These are phyloP conservation scores for Trichophyton simii DNA, from an alignment of 2,329 filamentous ascomycete genomes.

Conservation along the genomic window DNA sequence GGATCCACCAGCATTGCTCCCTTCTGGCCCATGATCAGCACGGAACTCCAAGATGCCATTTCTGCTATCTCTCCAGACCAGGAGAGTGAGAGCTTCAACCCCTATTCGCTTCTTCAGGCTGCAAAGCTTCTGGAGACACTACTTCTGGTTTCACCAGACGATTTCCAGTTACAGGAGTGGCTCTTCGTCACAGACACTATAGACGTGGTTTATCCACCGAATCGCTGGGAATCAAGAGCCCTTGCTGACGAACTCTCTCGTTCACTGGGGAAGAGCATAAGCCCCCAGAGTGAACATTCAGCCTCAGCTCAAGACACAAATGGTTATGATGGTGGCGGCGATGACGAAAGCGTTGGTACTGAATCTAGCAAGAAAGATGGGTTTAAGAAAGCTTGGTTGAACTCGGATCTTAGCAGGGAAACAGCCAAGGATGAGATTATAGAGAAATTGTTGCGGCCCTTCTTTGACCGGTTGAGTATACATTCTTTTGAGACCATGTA, in stretches of 20 bases:
- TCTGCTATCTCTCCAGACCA: slow-evolving; percentile 59
- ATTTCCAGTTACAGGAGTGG: slow-evolving; percentile 98
- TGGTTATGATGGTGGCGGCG: neutral
- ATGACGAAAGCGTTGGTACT: slow-evolving; percentile 11
- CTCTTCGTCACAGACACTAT: slow-evolving; percentile 94
- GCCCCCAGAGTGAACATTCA: slow-evolving; percentile 3
- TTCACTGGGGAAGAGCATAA: slow-evolving; percentile 45
- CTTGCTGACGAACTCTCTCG: slow-evolving; percentile 78
- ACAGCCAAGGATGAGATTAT: slow-evolving; percentile 51
- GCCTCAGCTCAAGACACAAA: neutral
- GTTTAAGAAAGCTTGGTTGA: slow-evolving; percentile 32
- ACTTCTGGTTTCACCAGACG: slow-evolving; percentile 76
- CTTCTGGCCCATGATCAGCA: slow-evolving; percentile 82
- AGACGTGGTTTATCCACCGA: slow-evolving; percentile 78
- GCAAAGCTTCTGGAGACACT: slow-evolving; percentile 87
- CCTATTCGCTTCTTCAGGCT: slow-evolving; percentile 68
- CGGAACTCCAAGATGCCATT: slow-evolving; percentile 69
- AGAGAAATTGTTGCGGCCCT: slow-evolving; percentile 67
- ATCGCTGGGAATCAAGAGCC: slow-evolving; percentile 55
- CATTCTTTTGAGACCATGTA: slow-evolving; percentile 89
- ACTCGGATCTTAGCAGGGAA: slow-evolving; percentile 38
- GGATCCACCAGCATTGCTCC: slow-evolving; percentile 67
- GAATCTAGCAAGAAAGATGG: slow-evolving; percentile 19
- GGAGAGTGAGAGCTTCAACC: slow-evolving; percentile 63
- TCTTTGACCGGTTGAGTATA: slow-evolving; percentile 85